A percentile compares a stretch with the other conserved stretches of the same genome.
Conservation (phyloP, 2,329 filamentous ascomycete genomes). For the Canariomyces notabilis region DNA sequence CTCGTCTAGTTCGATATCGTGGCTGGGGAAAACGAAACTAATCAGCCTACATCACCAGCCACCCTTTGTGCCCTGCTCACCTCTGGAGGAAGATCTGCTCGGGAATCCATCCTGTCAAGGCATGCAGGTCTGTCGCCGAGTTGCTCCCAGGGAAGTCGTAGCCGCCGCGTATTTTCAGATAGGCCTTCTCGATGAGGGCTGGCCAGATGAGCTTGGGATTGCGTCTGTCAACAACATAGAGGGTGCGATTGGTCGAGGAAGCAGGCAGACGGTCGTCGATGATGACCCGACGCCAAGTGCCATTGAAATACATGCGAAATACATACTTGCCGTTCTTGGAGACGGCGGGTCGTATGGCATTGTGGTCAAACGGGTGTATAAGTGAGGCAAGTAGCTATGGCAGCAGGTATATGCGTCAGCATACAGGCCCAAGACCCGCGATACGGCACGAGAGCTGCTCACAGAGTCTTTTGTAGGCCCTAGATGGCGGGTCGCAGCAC, state of each 20-base stretch:
- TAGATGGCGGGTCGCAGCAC: constrained; percentile 68
- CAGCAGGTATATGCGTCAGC: not conserved
- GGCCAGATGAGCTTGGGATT: constrained; percentile 86
- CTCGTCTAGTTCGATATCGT: constrained; percentile 69
- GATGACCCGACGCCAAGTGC: constrained; percentile 77
- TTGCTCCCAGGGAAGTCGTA: constrained; percentile 98
- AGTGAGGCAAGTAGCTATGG: constrained; percentile 62
- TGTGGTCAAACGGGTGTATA: constrained; percentile 68
- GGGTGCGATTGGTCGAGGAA: constrained; percentile 66
- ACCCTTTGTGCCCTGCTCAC: constrained; percentile 27
- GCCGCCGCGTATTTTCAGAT: constrained; percentile 88
- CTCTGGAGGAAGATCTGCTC: constrained; percentile 89
- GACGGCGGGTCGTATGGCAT: constrained; percentile 50
- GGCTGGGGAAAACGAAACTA: constrained; percentile 44
- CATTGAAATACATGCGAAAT: constrained; percentile 92
- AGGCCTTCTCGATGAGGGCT: constrained; percentile 90
- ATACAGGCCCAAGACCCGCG: not conserved
- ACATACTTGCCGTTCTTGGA: constrained; percentile 86
- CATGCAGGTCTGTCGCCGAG: constrained; percentile 89
- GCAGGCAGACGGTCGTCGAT: constrained; percentile 85
- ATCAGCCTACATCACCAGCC: not conserved
- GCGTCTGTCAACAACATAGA: constrained; percentile 83
- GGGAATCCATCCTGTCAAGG: constrained; percentile 92
- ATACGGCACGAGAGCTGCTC: constrained; percentile 23
- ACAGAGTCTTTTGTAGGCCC: constrained; percentile 66